Evolutionary conservation across 352 stramenopile species (phyloP), one percentile per base, ranked within the genome.

Genomic region (Plasmopara viticola): DNA sequence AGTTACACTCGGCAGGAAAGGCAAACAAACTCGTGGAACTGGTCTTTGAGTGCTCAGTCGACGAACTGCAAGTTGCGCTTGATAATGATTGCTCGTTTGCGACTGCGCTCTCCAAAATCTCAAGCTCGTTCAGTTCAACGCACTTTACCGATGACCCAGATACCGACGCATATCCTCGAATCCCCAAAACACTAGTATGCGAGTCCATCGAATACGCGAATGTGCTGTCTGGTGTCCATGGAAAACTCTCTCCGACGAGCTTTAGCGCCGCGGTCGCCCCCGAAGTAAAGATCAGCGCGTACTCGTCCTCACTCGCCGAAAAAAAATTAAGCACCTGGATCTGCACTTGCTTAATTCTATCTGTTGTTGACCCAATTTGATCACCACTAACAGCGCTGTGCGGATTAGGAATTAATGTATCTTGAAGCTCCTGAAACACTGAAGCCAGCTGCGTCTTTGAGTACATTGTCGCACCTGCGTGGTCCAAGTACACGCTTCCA

Each of bases 201-300:
- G 73, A 80, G 53, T 90, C 77, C 38, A 81, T 70, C 0, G 76
- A 64, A 52, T 90, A 66, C 10, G 69, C 75, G 46, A 87, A 89
- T 3, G 38, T 60, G 54, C 76, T 87, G 13, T 63, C 47, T 1
- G 56, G 10, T 1, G 49, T 72, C 30, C n/a, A 42, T 72, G 25
- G 91, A 66, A 50, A 90, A 93, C 51, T 94, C 80, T 10, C 84
- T 17, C 84, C 86, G 0, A 94, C 70, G 29, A 94, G 59, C 51
- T 95, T 94, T 12, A 95, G 62, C 20, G 74, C 72, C 5, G 78
- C 74, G 2, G 86, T 95, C 9, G 86, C 77, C 2, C 86, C 86
- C 5, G 82, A 88, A 9, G 86, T 95, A 64, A 95, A 94, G 18
- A 95, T 67, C 13, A 95, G 48, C 35, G 74, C 64, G 58, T 92